Base-by-base conservation (phyloP, 2,329 filamentous ascomycete genomes). In the Fusarium oxysporum region DNA sequence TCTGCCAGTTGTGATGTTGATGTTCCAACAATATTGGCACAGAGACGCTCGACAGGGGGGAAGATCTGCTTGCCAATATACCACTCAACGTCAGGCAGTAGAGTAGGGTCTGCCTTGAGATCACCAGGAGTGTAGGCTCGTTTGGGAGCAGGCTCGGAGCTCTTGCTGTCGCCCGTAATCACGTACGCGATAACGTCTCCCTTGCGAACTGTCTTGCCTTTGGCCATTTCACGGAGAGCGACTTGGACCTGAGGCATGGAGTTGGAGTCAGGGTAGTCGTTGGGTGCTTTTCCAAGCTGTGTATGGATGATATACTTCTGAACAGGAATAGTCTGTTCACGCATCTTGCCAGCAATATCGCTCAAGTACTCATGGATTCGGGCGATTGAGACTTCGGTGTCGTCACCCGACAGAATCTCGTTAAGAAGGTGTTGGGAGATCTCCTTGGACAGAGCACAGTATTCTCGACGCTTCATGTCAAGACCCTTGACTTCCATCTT, bases 1-100 rank as follows among this genome's bases (percentile, higher is more conserved):
- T 98, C 95, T 4, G 96, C 96, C 14, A 99, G 88, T 73, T 95
- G 92, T 4, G 94, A 90, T 12, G 96, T 93, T 71, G 97, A 97
- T 4, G 96, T 99, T 66, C 96, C 96, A 19, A 90, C 90, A 78
- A 99, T 98, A 68, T 97, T 97, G 69, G 96, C 96, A 81, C 96
- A 99, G 28, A 99, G 91, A 87, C 96, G 94, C 84, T 99, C 96
- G 32, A 99, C 96, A 0, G 96, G 96, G 16, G 96, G 96, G 83
- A 99, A 94, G 66, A 99, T 98, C 82, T 99, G 96, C 86, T 99
- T 99, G 85, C 94, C 92, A 43, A 99, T 90, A 82, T 99, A 99
- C 89, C 95, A 98, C 80, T 99, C 96, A n/a, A 98, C 89, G 79
- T 99, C 96, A 5, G 95, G 94, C 65, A 92, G 88, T 11, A 99